Conservation (phyloP, 2,329 filamentous ascomycete species). For the Colletotrichum theobromicola region DNA sequence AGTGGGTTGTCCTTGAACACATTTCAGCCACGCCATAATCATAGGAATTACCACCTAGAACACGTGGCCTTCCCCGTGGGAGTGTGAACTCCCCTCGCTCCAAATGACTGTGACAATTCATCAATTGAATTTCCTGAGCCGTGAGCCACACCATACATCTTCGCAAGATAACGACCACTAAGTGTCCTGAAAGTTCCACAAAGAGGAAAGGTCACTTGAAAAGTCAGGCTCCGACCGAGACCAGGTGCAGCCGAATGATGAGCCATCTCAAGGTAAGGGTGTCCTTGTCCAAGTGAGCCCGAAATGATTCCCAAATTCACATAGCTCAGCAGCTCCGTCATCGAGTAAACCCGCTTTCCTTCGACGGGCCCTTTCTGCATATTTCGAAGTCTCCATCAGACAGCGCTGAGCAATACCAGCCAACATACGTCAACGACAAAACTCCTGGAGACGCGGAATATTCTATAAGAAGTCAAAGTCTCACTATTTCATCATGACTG, state of each 20-base stretch:
- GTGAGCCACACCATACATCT: not conserved
- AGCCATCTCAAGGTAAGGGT: too few species aligned
- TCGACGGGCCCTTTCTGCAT: not conserved
- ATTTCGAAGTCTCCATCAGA: not conserved
- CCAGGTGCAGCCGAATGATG: too few species aligned
- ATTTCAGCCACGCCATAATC: not conserved
- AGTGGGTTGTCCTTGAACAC: not conserved
- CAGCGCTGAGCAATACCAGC: not conserved
- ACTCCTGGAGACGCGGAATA: not conserved
- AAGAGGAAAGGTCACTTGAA: not conserved
- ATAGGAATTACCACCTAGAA: not conserved
- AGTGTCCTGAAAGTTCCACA: not conserved
- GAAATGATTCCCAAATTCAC: too few species aligned
- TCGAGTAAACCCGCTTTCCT: not conserved
- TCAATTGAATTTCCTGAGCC: not conserved
- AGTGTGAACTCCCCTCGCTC: not conserved
- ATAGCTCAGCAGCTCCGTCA: too few species aligned
- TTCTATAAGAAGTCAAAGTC: not conserved
- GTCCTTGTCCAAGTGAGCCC: too few species aligned
- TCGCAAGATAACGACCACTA: not conserved
- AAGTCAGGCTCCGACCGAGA: too few species aligned
- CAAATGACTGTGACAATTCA: not conserved
- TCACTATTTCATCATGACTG: not conserved
- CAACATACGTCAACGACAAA: not conserved
- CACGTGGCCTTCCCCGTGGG: not conserved